phyloP scores from a whole-genome alignment of 805 yeast genomes.

The Saccharomycopsis fibuligera region DNA sequence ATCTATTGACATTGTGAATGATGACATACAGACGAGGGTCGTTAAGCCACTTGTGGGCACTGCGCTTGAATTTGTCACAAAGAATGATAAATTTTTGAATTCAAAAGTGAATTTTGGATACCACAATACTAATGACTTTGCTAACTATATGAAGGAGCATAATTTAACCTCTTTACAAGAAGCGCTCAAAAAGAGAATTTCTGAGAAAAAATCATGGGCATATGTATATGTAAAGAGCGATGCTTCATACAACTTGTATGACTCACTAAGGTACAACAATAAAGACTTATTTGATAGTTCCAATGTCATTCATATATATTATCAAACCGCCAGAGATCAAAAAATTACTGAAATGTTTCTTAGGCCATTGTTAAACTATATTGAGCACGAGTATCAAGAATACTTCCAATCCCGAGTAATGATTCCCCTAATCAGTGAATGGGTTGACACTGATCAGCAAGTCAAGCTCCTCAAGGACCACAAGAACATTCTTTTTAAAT shows the following conservation, averaged over 20 bases:
- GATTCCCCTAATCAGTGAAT: conserved; percentile 13
- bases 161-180: neutral
- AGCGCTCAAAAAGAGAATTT: neutral
- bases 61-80: conserved; percentile 10
- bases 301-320: conserved; percentile 36
- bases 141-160: neutral
- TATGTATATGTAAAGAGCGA: conserved; percentile 47
- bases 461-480: neutral
- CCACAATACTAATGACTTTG: conserved; percentile 1
- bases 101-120: conserved; percentile 11
- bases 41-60: conserved; percentile 15
- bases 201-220: conserved; percentile 53
- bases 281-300: conserved; percentile 9
- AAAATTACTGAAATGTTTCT: conserved; percentile 40
- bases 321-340: conserved; percentile 62
- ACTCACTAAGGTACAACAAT: conserved; percentile 24
- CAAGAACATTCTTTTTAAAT: conserved; percentile 8
- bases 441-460: conserved; percentile 6
- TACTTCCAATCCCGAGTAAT: conserved; percentile 8
- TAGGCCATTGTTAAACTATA: conserved; percentile 34
- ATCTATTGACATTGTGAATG: conserved; percentile 13
- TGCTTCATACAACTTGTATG: conserved; percentile 33
- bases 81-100: conserved; percentile 12
- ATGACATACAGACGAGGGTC: conserved; percentile 9
- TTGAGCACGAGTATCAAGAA: conserved; percentile 17